Conservation (phyloP, 352 stramenopile species). For the Pythium apleroticum region DNA sequence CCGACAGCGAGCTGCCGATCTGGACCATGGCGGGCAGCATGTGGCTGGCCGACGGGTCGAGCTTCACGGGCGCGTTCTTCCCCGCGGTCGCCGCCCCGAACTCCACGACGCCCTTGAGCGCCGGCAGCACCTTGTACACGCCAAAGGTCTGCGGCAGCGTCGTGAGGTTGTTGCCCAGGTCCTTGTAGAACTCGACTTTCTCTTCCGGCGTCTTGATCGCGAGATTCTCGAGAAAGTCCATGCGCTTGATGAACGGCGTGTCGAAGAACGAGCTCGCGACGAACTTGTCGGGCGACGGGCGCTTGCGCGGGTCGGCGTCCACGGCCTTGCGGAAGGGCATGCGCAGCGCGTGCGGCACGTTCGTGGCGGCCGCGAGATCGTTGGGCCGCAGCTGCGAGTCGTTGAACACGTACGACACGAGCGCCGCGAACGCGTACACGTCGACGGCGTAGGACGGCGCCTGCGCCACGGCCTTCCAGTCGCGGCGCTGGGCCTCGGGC, state of each 20-base stretch:
- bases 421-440: constrained; percentile 74
- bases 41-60: constrained; percentile 84
- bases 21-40: constrained; percentile 89
- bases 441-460: constrained; percentile 60
- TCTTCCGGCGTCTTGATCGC: constrained; percentile 92
- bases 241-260: constrained; percentile 91
- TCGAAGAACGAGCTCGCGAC: constrained; percentile 91
- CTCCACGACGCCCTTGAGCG: constrained; percentile 80
- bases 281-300: constrained; percentile 86
- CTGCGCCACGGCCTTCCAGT: constrained; percentile 65
- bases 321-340: constrained; percentile 85
- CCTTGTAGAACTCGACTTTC: constrained; percentile 94
- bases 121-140: constrained; percentile 86
- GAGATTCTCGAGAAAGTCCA: constrained; percentile 93
- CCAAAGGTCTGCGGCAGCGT: constrained; percentile 70
- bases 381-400: constrained; percentile 55
- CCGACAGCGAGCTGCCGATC: constrained; percentile 71
- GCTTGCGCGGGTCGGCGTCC: constrained; percentile 52
- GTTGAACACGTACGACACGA: constrained; percentile 82
- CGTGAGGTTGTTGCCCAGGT: constrained; percentile 73
- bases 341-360: constrained; percentile 64
- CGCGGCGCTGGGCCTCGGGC: constrained; percentile 81
- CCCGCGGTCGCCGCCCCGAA: constrained; percentile 58
- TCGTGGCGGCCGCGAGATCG: constrained; percentile 58
- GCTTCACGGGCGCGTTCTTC: constrained; percentile 66